These are phyloP conservation scores for Aspergillus brasiliensis DNA, from an alignment of 2,329 filamentous ascomycete species.

Conservation along the genomic window DNA sequence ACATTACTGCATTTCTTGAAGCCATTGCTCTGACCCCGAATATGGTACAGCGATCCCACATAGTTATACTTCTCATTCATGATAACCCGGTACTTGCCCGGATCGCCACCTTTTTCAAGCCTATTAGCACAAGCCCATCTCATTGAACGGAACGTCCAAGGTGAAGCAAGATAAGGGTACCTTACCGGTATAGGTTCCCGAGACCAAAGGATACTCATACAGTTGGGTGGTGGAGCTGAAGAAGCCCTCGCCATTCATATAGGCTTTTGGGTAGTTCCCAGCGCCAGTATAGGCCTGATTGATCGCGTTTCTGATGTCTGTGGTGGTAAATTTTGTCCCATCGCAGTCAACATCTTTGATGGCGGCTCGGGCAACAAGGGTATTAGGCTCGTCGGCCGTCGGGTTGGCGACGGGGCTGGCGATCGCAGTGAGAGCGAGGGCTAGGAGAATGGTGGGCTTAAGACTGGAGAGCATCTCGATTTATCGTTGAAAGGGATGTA, in stretches of 20 bases:
- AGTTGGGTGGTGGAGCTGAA: neutral
- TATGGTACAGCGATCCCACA: neutral
- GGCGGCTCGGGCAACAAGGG: neutral
- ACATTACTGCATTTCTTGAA: too few relatives aligned
- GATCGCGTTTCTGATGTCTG: neutral
- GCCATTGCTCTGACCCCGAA: too few relatives aligned
- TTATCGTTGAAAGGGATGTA: neutral
- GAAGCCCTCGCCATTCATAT: neutral
- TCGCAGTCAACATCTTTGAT: neutral
- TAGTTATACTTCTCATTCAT: neutral
- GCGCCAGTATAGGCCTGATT: neutral
- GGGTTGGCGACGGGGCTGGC: neutral
- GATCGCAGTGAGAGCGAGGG: neutral
- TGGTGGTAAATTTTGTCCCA: neutral
- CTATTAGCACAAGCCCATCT: neutral
- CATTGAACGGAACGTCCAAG: neutral
- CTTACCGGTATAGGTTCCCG: neutral
- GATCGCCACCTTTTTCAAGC: neutral
- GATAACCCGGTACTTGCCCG: neutral
- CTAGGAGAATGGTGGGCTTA: neutral
- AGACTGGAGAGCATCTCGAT: neutral
- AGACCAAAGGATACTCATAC: neutral
- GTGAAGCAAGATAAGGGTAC: neutral
- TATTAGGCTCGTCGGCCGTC: neutral
- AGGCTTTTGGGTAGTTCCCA: neutral